A percentile compares a stretch with the other conserved stretches of the same genome.
Evolutionary conservation across 1,139 yeast species (phyloP).

Genomic region (Yamadazyma sp.): DNA sequence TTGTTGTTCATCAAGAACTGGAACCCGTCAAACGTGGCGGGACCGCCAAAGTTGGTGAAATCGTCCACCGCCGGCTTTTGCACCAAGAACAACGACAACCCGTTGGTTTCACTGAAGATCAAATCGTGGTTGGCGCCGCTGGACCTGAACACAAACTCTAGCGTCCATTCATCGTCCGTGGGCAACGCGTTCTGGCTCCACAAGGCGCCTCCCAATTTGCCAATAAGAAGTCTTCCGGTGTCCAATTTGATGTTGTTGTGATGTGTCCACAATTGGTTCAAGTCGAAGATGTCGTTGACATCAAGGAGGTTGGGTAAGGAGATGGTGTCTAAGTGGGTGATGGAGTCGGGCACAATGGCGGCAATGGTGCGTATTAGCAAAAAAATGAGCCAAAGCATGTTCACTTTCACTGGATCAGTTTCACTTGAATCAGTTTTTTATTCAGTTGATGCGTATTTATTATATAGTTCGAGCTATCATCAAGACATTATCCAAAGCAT

Average conservation of each 20-base stretch:
- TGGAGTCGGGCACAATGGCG: slow-evolving; percentile 3
- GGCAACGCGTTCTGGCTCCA: slow-evolving; percentile 46
- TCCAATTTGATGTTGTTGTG: slow-evolving; percentile 29
- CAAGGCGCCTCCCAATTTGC: slow-evolving; percentile 44
- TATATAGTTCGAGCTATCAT: too few relatives aligned
- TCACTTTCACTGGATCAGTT: not conserved
- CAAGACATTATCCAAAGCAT: too few relatives aligned
- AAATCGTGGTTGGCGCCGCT: slow-evolving; percentile 39
- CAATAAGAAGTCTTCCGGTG: slow-evolving; percentile 41
- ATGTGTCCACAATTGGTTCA: slow-evolving; percentile 32
- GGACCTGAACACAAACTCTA: slow-evolving; percentile 63
- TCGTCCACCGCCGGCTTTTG: slow-evolving; percentile 24
- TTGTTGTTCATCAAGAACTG: slow-evolving; percentile 53
- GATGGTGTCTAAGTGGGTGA: slow-evolving; percentile 12
- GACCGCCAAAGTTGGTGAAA: slow-evolving; percentile 48
- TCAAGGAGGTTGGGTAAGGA: slow-evolving; percentile 37
- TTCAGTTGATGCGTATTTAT: not conserved
- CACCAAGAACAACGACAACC: slow-evolving; percentile 52
- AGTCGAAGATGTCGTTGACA: slow-evolving; percentile 21
- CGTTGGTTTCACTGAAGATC: slow-evolving; percentile 37
- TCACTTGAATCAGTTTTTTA: not conserved
- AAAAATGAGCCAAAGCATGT: not conserved
- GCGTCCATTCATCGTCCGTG: slow-evolving; percentile 50
- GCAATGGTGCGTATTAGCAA: slow-evolving; percentile 2
- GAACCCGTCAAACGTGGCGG: slow-evolving; percentile 58